Evolutionary conservation across 306 rosid genomes (phyloP), one percentile per base, ranked within the genome.

Genomic region (Lupinus albus): DNA sequence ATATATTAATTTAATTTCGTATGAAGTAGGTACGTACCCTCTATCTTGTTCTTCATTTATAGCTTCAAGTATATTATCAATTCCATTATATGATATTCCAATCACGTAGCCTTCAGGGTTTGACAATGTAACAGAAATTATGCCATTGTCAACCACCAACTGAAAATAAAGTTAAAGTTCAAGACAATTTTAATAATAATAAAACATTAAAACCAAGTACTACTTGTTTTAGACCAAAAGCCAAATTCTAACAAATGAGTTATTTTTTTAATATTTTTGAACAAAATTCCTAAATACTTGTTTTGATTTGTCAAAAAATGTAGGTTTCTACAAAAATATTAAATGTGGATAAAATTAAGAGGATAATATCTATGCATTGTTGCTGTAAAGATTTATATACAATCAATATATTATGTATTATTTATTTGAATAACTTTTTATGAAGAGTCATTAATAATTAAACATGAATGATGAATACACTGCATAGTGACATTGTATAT

Each of bases 121-220:
- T 14, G 95, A 74, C 44, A 89, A 75, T 6, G 70, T 84, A 50
- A 92, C 53, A 10, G 72, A 75, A 42, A 89, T 79, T 36, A 92
- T 44, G 7, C 96, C 96, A 74, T 92, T 92, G 11, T 86, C 83
- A 79, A 92, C 36, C 49, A 79, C 81, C 66, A 88, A 75, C 92
- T 84, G 30, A 70, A 73, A 69, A n/a, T n/a, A 54, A 84, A 73
- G 74, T 74, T n/a, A 57, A 59, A 35, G 44, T 70, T 51, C 15
- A 69, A 60, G n/a, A 18, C 36, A 62, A 17, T 58, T 36, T 13
- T 65, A 25, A 25, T 25, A 25, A 1, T 28, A 6, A 13, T 53
- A 65, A 33, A 72, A n/a, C n/a, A n/a, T n/a, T n/a, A 47, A 70
- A 36, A 63, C 41, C 5, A 63, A 46, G 28, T 20, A 55, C 30